Percentiles rank a stretch among this genome's conserved stretches.
phyloP scores from a whole-genome alignment of 148 eudicot genomes.

The Persicaria maculosa region DNA sequence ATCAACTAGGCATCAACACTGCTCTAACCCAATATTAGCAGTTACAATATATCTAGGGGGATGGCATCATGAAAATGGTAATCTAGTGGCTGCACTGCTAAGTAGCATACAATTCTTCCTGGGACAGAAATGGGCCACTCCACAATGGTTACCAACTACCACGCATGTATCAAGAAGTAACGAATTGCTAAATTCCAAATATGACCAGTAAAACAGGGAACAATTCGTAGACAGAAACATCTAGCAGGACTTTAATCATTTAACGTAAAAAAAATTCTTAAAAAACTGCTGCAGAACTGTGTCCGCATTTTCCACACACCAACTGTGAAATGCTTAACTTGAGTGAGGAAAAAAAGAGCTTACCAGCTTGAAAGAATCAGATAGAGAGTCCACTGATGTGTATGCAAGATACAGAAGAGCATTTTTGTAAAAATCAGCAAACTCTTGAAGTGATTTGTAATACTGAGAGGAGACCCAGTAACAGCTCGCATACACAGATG shows the following conservation, averaged over 20 bases:
- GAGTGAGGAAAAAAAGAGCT: neutral
- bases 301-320: neutral
- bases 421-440: constrained; percentile 91
- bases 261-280: neutral
- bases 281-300: neutral
- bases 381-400: constrained; percentile 88
- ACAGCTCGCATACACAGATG: constrained; percentile 82
- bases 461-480: constrained; percentile 94
- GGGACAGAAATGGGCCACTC: neutral
- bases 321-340: neutral
- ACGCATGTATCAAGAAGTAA: neutral
- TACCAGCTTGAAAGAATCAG: constrained; percentile 95
- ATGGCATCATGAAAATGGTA: neutral
- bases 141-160: neutral
- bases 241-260: neutral
- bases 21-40: neutral
- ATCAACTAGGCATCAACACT: too few species aligned
- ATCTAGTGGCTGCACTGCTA: neutral
- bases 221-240: too few species aligned
- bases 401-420: constrained; percentile 95
- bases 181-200: neutral
- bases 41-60: neutral
- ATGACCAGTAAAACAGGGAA: neutral
- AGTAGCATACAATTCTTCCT: neutral
- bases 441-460: constrained; percentile 77